A percentile compares a stretch with the other conserved stretches of the same genome.
These are phyloP conservation scores for Microascus cirrosus DNA, from an alignment of 2,329 filamentous ascomycete species.

Conservation along the genomic window DNA sequence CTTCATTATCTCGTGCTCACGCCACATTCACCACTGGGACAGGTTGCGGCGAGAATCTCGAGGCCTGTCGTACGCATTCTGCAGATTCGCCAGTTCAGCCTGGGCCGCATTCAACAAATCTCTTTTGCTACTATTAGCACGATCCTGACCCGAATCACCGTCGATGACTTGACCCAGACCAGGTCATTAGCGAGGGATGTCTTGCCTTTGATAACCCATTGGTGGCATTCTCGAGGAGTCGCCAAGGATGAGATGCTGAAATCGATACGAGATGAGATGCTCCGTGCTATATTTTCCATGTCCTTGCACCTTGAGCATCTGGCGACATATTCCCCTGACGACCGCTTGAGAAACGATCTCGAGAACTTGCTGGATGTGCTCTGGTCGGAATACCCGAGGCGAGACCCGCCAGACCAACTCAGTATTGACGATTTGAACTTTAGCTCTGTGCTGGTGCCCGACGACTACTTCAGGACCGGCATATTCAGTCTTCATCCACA, in stretches of 20 bases:
- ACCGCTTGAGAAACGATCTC: conserved; percentile 32
- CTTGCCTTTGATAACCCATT: conserved; percentile 59
- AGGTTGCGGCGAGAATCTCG: neutral
- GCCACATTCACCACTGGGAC: conserved; percentile 48
- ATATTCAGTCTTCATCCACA: conserved; percentile 43
- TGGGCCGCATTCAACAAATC: conserved; percentile 55
- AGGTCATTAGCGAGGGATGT: conserved; percentile 47
- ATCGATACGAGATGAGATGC: conserved; percentile 63
- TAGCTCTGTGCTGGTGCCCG: conserved; percentile 27
- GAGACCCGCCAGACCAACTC: conserved; percentile 59
- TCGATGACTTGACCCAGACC: conserved; percentile 56
- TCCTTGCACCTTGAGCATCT: conserved; percentile 52
- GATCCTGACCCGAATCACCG: conserved; percentile 52
- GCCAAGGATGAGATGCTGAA: conserved; percentile 50
- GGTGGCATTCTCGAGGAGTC: conserved; percentile 65
- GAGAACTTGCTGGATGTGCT: conserved; percentile 60
- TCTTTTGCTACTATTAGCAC: conserved; percentile 68
- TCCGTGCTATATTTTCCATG: conserved; percentile 59
- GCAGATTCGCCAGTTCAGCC: conserved; percentile 41
- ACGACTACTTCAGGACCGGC: conserved; percentile 32
- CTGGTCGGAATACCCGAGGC: conserved; percentile 66
- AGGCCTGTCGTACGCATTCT: conserved; percentile 42
- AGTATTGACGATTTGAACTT: conserved; percentile 69
- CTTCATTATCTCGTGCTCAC: conserved; percentile 52
- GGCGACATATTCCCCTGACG: conserved; percentile 24